phyloP scores from a whole-genome alignment of 2,329 filamentous ascomycete species.

The Davidsoniella australis region DNA sequence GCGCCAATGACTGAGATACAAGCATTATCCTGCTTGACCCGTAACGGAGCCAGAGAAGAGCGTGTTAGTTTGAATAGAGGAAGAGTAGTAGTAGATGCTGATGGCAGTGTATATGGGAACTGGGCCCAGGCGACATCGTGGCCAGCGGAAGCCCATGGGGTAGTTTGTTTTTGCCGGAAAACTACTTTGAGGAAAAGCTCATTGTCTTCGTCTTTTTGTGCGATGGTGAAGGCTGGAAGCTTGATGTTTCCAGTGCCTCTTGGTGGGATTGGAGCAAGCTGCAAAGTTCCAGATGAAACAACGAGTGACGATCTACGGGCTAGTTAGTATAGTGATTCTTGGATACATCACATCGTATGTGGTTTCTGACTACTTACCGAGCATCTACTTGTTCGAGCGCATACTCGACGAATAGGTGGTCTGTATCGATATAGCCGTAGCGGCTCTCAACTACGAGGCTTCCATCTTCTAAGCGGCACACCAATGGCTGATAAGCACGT shows the following conservation, averaged over 20 bases:
- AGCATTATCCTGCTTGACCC: not conserved
- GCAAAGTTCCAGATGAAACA: too few relatives aligned
- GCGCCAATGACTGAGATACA: not conserved
- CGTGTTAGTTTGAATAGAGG: not conserved
- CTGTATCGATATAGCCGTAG: slow-evolving; percentile 36
- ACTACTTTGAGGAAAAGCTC: slow-evolving; percentile 23
- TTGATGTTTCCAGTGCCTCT: too few relatives aligned
- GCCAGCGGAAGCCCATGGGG: slow-evolving; percentile 32
- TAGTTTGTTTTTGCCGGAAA: slow-evolving; percentile 25
- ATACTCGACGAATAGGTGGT: slow-evolving; percentile 23
- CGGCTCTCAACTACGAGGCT: slow-evolving; percentile 31
- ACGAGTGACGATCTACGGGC: not conserved
- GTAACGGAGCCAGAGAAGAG: not conserved
- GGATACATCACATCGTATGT: slow-evolving; percentile 10
- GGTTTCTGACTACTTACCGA: slow-evolving; percentile 16
- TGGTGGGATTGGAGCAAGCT: too few relatives aligned
- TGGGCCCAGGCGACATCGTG: slow-evolving; percentile 41
- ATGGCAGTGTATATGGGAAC: not conserved
- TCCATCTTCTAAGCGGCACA: slow-evolving; percentile 29
- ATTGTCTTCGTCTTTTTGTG: too few relatives aligned
- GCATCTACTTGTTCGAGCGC: slow-evolving; percentile 18
- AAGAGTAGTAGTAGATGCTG: not conserved
- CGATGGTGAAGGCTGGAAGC: too few relatives aligned
- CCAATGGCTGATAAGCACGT: slow-evolving; percentile 42
- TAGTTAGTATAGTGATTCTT: slow-evolving; percentile 12